Evolutionary conservation across 2,329 filamentous ascomycete species (phyloP).

Genomic region (Trichothecium sympodiale): DNA sequence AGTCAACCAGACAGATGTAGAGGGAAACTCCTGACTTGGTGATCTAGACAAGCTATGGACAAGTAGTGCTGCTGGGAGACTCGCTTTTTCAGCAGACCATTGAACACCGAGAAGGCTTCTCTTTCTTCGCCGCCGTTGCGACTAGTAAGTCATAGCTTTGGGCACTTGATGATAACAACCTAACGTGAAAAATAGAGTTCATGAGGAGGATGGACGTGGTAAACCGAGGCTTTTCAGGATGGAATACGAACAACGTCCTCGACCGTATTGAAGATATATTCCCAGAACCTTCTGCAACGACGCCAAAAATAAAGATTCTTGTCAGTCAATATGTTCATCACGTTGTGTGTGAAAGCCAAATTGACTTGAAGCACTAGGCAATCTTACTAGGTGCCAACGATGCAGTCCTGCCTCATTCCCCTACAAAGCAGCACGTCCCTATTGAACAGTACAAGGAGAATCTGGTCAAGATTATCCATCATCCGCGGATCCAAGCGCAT

Average conservation of each 20-base stretch:
- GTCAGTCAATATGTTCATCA: conserved; percentile 27
- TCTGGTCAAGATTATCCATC: conserved; percentile 57
- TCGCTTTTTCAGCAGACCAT: conserved; percentile 68
- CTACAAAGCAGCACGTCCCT: conserved; percentile 63
- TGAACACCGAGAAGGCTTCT: conserved; percentile 55
- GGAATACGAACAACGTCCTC: conserved; percentile 68
- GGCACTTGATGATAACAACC: conserved; percentile 1
- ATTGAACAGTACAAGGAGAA: conserved; percentile 67
- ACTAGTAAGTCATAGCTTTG: conserved; percentile 35
- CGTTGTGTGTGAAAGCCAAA: not conserved
- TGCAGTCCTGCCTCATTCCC: conserved; percentile 53
- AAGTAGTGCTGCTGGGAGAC: conserved; percentile 80
- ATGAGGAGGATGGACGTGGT: conserved; percentile 72
- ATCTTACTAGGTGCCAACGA: conserved; percentile 89
- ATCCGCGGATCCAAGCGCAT: conserved; percentile 60
- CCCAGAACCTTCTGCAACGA: conserved; percentile 46
- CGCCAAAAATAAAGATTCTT: conserved; percentile 54
- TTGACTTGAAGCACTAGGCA: conserved; percentile 34
- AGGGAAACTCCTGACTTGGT: not conserved
- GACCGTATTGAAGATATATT: conserved; percentile 60
- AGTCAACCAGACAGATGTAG: not conserved
- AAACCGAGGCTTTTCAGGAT: conserved; percentile 80
- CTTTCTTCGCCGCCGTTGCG: conserved; percentile 61
- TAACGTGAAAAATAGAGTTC: conserved; percentile 46
- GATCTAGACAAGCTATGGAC: conserved; percentile 46